phyloP scores from a whole-genome alignment of 106 monocot species.

The Xerophyta viscosa region DNA sequence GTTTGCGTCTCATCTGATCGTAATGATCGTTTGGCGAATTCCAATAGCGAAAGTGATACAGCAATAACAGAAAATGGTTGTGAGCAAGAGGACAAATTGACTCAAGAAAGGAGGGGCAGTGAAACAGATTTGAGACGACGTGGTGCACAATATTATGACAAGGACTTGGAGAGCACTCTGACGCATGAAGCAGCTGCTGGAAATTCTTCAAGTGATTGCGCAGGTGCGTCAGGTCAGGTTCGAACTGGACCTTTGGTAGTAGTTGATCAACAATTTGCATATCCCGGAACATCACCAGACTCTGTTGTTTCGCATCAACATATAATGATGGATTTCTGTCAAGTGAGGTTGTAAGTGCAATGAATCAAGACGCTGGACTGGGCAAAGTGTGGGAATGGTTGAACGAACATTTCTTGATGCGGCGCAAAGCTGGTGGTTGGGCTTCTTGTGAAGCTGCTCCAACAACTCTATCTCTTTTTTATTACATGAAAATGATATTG shows the following conservation, averaged over 20 bases:
- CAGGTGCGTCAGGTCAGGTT: no score
- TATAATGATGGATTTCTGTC: slow-evolving; percentile 13
- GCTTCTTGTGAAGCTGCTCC: not conserved
- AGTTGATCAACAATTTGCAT: slow-evolving; percentile 11
- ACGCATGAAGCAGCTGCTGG: slow-evolving; percentile 52
- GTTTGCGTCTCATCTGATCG: slow-evolving; percentile 1
- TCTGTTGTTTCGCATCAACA: slow-evolving; percentile 51
- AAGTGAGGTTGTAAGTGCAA: slow-evolving; percentile 17
- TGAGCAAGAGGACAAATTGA: slow-evolving; percentile 10
- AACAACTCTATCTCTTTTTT: not conserved
- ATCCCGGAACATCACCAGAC: slow-evolving; percentile 56
- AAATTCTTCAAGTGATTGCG: slow-evolving; percentile 15
- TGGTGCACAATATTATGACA: slow-evolving; percentile 38
- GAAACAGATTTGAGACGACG: slow-evolving; percentile 1
- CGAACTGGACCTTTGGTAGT: slow-evolving; percentile 8
- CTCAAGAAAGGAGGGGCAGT: slow-evolving; percentile 5
- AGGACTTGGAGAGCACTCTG: slow-evolving; percentile 59
- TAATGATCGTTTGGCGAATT: slow-evolving; percentile 6
- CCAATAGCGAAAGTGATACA: not conserved
- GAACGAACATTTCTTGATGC: not conserved
- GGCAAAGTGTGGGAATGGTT: slow-evolving; percentile 2
- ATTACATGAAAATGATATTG: not conserved
- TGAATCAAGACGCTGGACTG: slow-evolving; percentile 11
- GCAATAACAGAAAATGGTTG: not conserved
- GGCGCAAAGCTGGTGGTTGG: not conserved